Base-by-base conservation (phyloP, 306 rosid genomes). In the Mimosa bimucronata region DNA sequence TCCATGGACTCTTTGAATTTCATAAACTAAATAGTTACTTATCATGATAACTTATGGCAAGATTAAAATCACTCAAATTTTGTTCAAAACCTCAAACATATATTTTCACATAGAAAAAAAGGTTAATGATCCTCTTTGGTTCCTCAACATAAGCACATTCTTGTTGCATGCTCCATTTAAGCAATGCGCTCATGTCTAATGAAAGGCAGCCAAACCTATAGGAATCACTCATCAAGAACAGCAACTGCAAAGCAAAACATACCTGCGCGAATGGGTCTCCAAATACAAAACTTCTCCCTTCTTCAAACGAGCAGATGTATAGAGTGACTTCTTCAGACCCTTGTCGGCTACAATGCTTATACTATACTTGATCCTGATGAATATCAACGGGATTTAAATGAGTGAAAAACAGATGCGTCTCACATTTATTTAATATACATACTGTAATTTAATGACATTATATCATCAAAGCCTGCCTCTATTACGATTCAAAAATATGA, bases 291-390 rank as follows among this genome's bases (percentile, higher is more conserved):
- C 98, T 88, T 95, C 98, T 77, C 98, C 98, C 90, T 90, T 95
- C 90, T 91, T 95, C 88, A 95, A 87, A 66, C 97, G 95, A 28
- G 98, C 97, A 74, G 97, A 91, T 70, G 98, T 92, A 78, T 88
- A 95, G 29, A 91, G 91, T 42, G 93, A 91, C 79, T 90, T 95
- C 75, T 95, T 95, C 55, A 95, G 87, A 82, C 98, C 98, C 88
- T 92, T 95, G 86, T 95, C 98, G 78, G 98, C 98, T 79, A 95
- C 98, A 83, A 89, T 88, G 88, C 98, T 92, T 85, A 95, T 95
- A 80, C 97, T 92, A 84, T 95, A 95, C 82, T 95, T 95, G 78
- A 91, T 89, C 98, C 97, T 95, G 92, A 78, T 68, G 71, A 79
- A 42, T 55, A 77, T 73, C 44, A 68, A 9, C 38, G 66, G 55